These are phyloP conservation scores for Luzula sylvatica DNA, from an alignment of 176 grass and related monocot genomes.

Conservation along the genomic window DNA sequence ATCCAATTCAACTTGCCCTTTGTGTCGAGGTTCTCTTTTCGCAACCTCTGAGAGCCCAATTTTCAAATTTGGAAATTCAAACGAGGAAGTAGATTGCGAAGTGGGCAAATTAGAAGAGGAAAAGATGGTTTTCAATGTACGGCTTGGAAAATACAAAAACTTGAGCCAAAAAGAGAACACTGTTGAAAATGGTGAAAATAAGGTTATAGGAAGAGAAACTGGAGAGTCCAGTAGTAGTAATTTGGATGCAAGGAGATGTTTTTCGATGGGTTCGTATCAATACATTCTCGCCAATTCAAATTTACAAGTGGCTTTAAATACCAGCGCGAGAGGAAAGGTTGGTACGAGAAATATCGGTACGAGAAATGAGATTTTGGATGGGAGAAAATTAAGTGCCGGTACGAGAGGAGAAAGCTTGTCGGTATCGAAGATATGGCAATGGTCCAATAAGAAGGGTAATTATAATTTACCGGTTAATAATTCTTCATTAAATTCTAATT, in stretches of 20 bases:
- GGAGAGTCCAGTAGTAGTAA: conserved; percentile 79
- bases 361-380: conserved; percentile 42
- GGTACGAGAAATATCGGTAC: conserved; percentile 23
- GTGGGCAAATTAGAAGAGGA: conserved; percentile 30
- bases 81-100: conserved; percentile 41
- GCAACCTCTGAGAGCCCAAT: conserved; percentile 30
- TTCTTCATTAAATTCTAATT: conserved; percentile 42
- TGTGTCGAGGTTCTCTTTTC: conserved; percentile 64
- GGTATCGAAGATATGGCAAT: conserved; percentile 84
- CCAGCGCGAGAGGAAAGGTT: conserved; percentile 19
- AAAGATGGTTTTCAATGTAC: conserved; percentile 64
- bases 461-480: conserved; percentile 37
- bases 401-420: conserved; percentile 87
- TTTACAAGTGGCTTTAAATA: conserved; percentile 53
- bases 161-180: conserved; percentile 31
- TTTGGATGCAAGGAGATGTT: conserved; percentile 85
- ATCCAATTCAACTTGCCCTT: conserved; percentile 90
- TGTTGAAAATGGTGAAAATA: conserved; percentile 21
- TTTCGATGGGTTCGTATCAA: conserved; percentile 85
- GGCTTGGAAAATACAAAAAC: conserved; percentile 83
- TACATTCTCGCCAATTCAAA: conserved; percentile 66
- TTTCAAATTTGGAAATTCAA: conserved; percentile 42
- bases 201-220: conserved; percentile 41
- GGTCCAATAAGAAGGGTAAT: conserved; percentile 63
- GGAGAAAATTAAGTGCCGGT: conserved; percentile 45